These are phyloP conservation scores for Pezicula neosporulosa DNA, from an alignment of 2,329 filamentous ascomycete genomes.

Conservation along the genomic window DNA sequence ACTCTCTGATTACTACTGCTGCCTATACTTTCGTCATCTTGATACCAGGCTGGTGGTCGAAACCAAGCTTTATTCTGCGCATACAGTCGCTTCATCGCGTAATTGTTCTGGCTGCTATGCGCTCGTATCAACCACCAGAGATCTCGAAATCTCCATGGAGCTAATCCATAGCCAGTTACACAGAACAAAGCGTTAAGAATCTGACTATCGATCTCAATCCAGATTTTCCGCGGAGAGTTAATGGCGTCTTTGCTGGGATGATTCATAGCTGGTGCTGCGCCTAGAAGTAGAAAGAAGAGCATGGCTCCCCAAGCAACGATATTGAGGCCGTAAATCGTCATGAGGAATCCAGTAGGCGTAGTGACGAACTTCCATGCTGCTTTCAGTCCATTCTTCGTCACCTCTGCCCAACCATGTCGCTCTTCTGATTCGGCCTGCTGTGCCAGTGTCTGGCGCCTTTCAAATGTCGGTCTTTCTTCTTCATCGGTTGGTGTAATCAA, in stretches of 20 bases:
- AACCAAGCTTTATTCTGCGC: neutral
- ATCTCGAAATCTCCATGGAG: conserved; percentile 80
- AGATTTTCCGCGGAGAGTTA: conserved; percentile 68
- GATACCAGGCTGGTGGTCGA: neutral
- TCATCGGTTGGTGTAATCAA: too few species aligned
- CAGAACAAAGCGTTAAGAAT: conserved; percentile 81
- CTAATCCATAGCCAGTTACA: conserved; percentile 79
- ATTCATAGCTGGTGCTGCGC: conserved; percentile 71
- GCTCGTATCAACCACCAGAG: conserved; percentile 67
- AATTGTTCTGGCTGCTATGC: conserved; percentile 40
- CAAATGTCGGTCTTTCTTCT: too few species aligned
- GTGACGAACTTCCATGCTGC: conserved; percentile 68
- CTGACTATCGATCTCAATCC: conserved; percentile 81
- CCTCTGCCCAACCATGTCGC: too few species aligned
- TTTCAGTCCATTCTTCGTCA: conserved; percentile 27
- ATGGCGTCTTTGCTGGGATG: conserved; percentile 40
- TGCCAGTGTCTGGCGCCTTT: too few species aligned
- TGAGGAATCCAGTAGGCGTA: conserved; percentile 71
- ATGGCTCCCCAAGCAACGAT: conserved; percentile 86
- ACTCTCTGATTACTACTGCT: neutral
- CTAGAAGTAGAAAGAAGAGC: conserved; percentile 78
- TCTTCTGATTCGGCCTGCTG: too few species aligned
- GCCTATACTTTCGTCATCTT: neutral
- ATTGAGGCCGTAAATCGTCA: conserved; percentile 76
- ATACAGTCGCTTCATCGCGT: conserved; percentile 57